Percentiles rank a stretch among this genome's conserved stretches.
These are phyloP conservation scores for Boletus pseudopeckii DNA, from an alignment of 768 basidiomycete genomes.

Conservation along the genomic window DNA sequence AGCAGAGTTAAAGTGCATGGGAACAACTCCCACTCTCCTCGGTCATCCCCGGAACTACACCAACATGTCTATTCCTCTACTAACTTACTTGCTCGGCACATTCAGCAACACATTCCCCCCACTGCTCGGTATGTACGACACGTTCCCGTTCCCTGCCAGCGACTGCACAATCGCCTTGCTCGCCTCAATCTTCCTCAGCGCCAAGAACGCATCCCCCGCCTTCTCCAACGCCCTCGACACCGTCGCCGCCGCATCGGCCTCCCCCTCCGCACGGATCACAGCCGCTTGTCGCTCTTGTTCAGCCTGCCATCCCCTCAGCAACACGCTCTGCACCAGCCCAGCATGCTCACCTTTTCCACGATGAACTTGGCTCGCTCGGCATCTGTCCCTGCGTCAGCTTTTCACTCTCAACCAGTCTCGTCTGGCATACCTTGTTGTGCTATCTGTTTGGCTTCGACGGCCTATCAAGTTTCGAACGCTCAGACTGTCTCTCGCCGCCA, in stretches of 20 bases:
- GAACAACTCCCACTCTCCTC: conserved; percentile 13
- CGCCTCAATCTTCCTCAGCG: conserved; percentile 94
- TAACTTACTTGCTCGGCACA: conserved; percentile 52
- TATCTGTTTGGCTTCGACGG: conserved; percentile 99
- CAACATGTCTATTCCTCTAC: background rate
- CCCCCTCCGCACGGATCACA: conserved; percentile 96
- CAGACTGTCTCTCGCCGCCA: background rate
- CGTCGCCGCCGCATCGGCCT: conserved; percentile 94
- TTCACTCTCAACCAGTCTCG: background rate
- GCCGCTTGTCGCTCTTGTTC: conserved; percentile 99
- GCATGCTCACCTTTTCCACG: conserved; percentile 80
- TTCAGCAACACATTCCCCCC: conserved; percentile 81
- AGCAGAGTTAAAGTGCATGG: conserved; percentile 28
- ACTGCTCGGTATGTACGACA: conserved; percentile 84
- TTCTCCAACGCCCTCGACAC: conserved; percentile 88
- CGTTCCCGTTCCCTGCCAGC: conserved; percentile 73
- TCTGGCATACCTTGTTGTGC: conserved; percentile 85
- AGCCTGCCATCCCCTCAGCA: conserved; percentile 53
- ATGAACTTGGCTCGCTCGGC: conserved; percentile 99
- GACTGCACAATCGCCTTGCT: conserved; percentile 95
- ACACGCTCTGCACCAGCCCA: background rate
- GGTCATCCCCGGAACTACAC: conserved; percentile 17
- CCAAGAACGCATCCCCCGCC: conserved; percentile 95
- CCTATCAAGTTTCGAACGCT: conserved; percentile 36
- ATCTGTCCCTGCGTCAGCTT: conserved; percentile 48